These are phyloP conservation scores for Aspergillus sp. DNA, from an alignment of 2,329 filamentous ascomycete genomes.

Conservation along the genomic window DNA sequence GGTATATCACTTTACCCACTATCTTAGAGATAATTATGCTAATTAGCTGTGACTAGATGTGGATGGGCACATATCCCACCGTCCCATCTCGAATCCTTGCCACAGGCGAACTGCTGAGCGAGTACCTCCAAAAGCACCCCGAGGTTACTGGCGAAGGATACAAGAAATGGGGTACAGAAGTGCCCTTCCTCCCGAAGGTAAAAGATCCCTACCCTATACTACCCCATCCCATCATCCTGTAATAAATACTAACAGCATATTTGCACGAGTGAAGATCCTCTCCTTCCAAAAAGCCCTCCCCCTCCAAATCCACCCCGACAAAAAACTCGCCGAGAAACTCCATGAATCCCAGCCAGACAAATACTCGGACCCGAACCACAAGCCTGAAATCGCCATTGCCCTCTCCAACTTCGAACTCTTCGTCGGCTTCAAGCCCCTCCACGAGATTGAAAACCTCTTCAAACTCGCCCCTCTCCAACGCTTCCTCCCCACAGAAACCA, in stretches of 20 bases:
- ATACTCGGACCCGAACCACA: slow-evolving; percentile 74
- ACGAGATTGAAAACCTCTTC: slow-evolving; percentile 61
- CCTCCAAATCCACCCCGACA: slow-evolving; percentile 74
- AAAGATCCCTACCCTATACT: too few species aligned
- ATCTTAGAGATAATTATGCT: not conserved
- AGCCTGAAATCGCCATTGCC: slow-evolving; percentile 76
- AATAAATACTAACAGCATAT: not conserved
- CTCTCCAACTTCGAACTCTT: slow-evolving; percentile 73
- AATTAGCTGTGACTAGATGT: slow-evolving; percentile 53
- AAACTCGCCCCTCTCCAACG: slow-evolving; percentile 54
- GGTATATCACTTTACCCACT: slow-evolving; percentile 32
- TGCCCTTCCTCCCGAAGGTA: slow-evolving; percentile 73
- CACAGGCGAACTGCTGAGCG: slow-evolving; percentile 64
- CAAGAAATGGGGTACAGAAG: slow-evolving; percentile 62
- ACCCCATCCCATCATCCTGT: not conserved
- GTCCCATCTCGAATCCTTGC: slow-evolving; percentile 65
- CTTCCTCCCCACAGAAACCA: slow-evolving; percentile 50
- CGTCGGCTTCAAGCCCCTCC: slow-evolving; percentile 69
- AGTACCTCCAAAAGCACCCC: slow-evolving; percentile 65
- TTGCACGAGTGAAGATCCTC: slow-evolving; percentile 53
- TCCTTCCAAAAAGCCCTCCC: slow-evolving; percentile 75
- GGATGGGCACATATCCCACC: slow-evolving; percentile 76
- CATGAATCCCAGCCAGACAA: slow-evolving; percentile 65
- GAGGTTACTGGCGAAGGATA: slow-evolving; percentile 65
- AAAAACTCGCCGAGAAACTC: slow-evolving; percentile 63